A percentile compares a stretch with the other conserved stretches of the same genome.
Evolutionary conservation across 208 protist genomes (phyloP).

Genomic region (Polymyxa betae): DNA sequence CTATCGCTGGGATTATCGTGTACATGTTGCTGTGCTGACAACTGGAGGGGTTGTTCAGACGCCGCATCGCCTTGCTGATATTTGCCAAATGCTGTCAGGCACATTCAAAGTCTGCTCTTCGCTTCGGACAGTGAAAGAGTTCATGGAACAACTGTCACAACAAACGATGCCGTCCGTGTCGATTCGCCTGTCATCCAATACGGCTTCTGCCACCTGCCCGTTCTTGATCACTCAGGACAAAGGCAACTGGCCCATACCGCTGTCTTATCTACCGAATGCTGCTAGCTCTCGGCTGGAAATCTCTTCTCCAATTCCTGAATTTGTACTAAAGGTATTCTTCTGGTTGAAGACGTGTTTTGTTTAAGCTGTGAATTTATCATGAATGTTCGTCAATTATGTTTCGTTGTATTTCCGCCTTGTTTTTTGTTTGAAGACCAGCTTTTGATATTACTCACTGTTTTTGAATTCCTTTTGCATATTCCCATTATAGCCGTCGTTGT

Average conservation of each 20-base stretch:
- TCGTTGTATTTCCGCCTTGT: too few relatives aligned
- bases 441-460: too few relatives aligned
- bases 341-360: background rate
- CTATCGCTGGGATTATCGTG: constrained; percentile 16
- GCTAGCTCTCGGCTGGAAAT: background rate
- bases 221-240: constrained; percentile 38
- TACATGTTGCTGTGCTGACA: background rate
- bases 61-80: background rate
- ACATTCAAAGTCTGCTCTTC: background rate
- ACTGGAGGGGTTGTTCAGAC: background rate
- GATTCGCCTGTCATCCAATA: background rate
- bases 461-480: too few relatives aligned
- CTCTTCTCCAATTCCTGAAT: background rate
- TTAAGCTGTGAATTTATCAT: background rate
- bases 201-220: background rate
- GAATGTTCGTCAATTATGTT: too few relatives aligned
- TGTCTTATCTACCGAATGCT: background rate
- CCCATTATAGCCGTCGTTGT: too few relatives aligned
- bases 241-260: constrained; percentile 33
- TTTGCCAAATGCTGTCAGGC: background rate
- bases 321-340: background rate
- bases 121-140: background rate
- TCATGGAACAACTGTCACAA: background rate
- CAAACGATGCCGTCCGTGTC: background rate
- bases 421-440: too few relatives aligned